Evolutionary conservation across 2,329 filamentous ascomycete genomes (phyloP), one percentile per base, ranked within the genome.

Genomic region (Cercospora sojina): DNA sequence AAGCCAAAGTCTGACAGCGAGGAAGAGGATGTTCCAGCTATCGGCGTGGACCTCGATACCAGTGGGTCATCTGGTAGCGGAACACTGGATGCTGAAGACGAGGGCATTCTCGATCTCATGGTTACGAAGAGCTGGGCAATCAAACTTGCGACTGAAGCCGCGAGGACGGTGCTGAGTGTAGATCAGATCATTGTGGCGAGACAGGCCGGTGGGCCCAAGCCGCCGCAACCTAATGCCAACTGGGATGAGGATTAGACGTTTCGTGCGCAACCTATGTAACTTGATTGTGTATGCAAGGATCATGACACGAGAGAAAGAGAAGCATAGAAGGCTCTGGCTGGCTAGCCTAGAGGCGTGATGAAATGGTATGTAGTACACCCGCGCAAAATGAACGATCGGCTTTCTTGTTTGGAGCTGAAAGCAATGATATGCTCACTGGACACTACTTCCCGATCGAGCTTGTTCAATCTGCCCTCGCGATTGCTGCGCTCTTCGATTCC

Each of bases 121-220:
- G 88, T 93, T 68, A 89, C 91, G 71, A 99, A 99, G 86, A 90
- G 89, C 77, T 98, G 93, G 94, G 95, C 95, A 56, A 97, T 99
- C 80, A 95, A 95, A 83, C 85, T 99, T 71, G 96, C 95, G 41
- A 97, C 94, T 25, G 95, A 99, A 81, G 90, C 95, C 47, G 94
- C 93, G 62, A 87, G 95, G 75, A 99, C 95, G 57, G 91, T 99
- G 31, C 84, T 99, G 71, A 96, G 93, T 57, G 95, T 99, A 43
- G 95, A 99, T 81, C 96, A 99, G 83, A 99, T 99, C 77, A 99
- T 99, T 78, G 95, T 99, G 65, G 93, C 96, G 70, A 89, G 94
- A 82, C 95, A 98, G 83, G 95, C 96, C 57, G 95, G 95, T 77
- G 95, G 95, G 41, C 95, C 96, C 23, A 99, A 99, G 86, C 94